Evolutionary conservation across 2,329 filamentous ascomycete species (phyloP), one percentile per base, ranked within the genome.

Genomic region (Aureobasidium leucospermi): DNA sequence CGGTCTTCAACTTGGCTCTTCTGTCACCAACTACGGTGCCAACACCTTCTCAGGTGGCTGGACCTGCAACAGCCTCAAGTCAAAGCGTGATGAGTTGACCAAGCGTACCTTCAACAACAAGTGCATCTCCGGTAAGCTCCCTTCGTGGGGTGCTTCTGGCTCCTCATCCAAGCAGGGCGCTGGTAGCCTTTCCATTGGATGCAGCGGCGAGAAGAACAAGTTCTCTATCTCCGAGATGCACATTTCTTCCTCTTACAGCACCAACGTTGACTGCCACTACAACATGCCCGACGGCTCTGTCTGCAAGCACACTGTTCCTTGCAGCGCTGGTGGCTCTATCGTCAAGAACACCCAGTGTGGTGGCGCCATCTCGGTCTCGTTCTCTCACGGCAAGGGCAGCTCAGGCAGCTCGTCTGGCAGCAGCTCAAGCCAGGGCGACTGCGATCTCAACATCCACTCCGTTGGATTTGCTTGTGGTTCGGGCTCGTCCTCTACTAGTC

Each of bases 341-440:
- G 80, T 96, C 67, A 76, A 84, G 75, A 96, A 96, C 82, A 84
- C 79, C 62, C 90, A 96, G 81, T 97, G 93, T 73, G 93, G 91
- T 83, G 92, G 92, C 74, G 92, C 93, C 65, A 90, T 82, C 71
- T 85, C 84, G 60, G 90, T 96, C 63, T 85, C 83, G 58, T 85
- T 96, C 71, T 76, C 79, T 64, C 74, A 82, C 23, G 61, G 83
- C 86, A 70, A 76, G 82, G 63, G 73, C 80, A 57, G 74, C 43
- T 48, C 45, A 11, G 28, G 42, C n/a, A 45, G 23, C 42, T 28
- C 10, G 42, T 29, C 71, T 63, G 65, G 63, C 36, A 63, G 64
- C 49, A 61, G 49, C 34, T 64, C 64, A 16, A 63, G 66, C 57
- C 65, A 66, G 55, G 79, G 81, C 69, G 79, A 74, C 67, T 94